phyloP scores from a whole-genome alignment of 176 grass and related monocot genomes.

The Oryza nivara region DNA sequence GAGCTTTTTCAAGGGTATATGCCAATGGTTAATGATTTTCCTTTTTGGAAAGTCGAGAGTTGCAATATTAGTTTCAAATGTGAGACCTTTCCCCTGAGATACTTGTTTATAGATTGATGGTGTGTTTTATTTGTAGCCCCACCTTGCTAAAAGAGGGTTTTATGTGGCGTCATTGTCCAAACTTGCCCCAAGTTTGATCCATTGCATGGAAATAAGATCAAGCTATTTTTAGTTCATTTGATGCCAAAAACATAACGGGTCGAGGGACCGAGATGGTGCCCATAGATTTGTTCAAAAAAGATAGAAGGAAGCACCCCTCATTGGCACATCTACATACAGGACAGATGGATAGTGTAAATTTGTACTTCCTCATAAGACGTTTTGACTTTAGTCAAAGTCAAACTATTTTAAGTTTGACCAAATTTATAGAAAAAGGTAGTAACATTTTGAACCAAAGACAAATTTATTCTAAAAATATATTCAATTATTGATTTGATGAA shows the following conservation, averaged over 20 bases:
- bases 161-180: not conserved
- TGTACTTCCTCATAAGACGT: not conserved
- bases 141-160: conserved; percentile 18
- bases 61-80: conserved; percentile 15
- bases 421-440: too few relatives aligned
- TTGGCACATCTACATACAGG: too few relatives aligned
- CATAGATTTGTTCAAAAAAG: not conserved
- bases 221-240: not conserved
- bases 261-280: not conserved
- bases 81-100: not conserved
- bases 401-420: too few relatives aligned
- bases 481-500: too few relatives aligned
- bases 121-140: not conserved
- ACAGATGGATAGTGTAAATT: not conserved
- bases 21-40: not conserved
- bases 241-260: not conserved
- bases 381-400: too few relatives aligned
- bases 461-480: too few relatives aligned
- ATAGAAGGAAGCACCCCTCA: not conserved
- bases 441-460: too few relatives aligned
- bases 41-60: not conserved
- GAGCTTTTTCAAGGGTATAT: not conserved
- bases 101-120: not conserved
- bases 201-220: not conserved
- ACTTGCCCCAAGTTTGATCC: conserved; percentile 3